phyloP scores from a whole-genome alignment of 768 basidiomycete species.

The Lactifluus rugatus region DNA sequence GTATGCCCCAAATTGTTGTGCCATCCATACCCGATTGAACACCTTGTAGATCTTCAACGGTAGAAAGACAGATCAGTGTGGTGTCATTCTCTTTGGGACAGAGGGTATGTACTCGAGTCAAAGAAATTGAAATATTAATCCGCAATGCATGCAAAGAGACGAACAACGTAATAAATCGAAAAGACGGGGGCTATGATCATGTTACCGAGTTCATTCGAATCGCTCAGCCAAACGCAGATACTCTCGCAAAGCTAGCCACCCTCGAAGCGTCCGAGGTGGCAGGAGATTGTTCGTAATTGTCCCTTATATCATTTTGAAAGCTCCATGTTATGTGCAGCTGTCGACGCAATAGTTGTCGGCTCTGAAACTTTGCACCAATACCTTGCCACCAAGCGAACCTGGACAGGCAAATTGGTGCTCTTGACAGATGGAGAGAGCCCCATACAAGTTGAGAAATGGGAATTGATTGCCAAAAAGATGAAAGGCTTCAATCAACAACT shows the following conservation, averaged over 20 bases:
- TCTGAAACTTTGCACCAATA: conserved; percentile 68
- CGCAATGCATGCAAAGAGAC: conserved; percentile 37
- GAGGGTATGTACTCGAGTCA: conserved; percentile 40
- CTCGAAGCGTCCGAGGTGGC: conserved; percentile 44
- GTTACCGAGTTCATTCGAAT: conserved; percentile 64
- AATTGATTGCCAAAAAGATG: conserved; percentile 57
- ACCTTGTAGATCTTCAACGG: conserved; percentile 70
- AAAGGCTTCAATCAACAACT: conserved; percentile 46
- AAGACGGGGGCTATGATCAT: conserved; percentile 62
- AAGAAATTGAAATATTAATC: not conserved
- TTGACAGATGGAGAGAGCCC: conserved; percentile 80
- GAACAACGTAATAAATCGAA: conserved; percentile 50
- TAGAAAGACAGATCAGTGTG: conserved; percentile 89
- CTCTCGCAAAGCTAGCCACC: conserved; percentile 54
- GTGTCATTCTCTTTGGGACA: conserved; percentile 81
- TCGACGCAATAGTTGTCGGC: conserved; percentile 82
- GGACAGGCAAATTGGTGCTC: conserved; percentile 76
- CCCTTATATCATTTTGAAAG: not conserved
- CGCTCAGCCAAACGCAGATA: conserved; percentile 51
- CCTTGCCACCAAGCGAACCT: conserved; percentile 62
- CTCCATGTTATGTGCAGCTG: conserved; percentile 35
- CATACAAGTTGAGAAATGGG: conserved; percentile 69
- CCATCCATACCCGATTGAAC: conserved; percentile 1
- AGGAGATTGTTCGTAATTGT: conserved; percentile 53
- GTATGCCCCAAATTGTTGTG: conserved; percentile 29